Percentiles rank a stretch among this genome's conserved stretches.
phyloP scores from a whole-genome alignment of 1,284 basidiomycete species.

The Coniferiporia sulphurascens region DNA sequence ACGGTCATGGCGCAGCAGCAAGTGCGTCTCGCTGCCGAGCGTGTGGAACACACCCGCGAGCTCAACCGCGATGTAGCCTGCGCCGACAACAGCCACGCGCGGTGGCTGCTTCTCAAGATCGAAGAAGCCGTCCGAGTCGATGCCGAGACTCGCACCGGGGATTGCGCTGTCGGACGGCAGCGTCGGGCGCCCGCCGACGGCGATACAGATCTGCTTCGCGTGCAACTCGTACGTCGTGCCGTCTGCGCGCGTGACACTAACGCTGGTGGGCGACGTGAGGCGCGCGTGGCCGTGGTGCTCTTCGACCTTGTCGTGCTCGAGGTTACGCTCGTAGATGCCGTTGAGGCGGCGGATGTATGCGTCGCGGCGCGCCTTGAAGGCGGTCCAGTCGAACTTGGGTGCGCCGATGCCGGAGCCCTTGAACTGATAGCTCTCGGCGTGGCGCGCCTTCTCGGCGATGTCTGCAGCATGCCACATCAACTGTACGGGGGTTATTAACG shows the following conservation, averaged over 20 bases:
- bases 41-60: constrained; percentile 86
- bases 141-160: constrained; percentile 87
- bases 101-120: constrained; percentile 87
- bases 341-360: constrained; percentile 92
- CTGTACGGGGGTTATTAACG: constrained; percentile 37
- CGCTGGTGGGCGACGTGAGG: constrained; percentile 59
- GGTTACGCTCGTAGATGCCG: constrained; percentile 88
- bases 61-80: constrained; percentile 97
- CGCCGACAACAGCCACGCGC: constrained; percentile 91
- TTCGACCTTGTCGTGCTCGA: constrained; percentile 86
- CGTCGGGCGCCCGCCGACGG: constrained; percentile 84
- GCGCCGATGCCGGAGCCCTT: constrained; percentile 38
- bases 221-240: constrained; percentile 63
- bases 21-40: constrained; percentile 85
- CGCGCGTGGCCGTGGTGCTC: constrained; percentile 79
- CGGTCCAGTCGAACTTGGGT: constrained; percentile 81
- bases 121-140: constrained; percentile 96
- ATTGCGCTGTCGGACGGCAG: constrained; percentile 78
- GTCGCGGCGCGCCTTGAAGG: constrained; percentile 92
- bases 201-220: constrained; percentile 76
- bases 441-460: constrained; percentile 77
- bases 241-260: constrained; percentile 66
- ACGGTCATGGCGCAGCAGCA: constrained; percentile 86
- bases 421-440: constrained; percentile 80
- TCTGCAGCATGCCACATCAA: constrained; percentile 99